These are phyloP conservation scores for Globisporangium parvum DNA, from an alignment of 352 stramenopile genomes.

Conservation along the genomic window DNA sequence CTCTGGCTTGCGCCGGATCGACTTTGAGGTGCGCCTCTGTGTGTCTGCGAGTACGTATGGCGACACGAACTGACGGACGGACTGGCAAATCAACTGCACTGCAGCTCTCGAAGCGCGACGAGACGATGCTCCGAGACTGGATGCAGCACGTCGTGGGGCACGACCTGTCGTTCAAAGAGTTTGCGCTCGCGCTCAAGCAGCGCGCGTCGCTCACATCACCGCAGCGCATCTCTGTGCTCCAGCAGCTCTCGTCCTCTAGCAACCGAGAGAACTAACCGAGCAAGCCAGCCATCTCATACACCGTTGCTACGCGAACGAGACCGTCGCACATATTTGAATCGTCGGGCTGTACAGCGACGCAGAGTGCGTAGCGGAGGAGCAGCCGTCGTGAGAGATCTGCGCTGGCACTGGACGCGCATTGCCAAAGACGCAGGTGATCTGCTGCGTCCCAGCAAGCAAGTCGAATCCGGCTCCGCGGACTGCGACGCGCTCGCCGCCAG, in stretches of 20 bases:
- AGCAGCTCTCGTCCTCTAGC: neutral
- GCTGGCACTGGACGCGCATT: conserved; percentile 3
- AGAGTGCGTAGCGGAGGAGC: too few species aligned
- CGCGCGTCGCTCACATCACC: conserved; percentile 41
- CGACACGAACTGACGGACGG: neutral
- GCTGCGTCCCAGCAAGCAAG: neutral
- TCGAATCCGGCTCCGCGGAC: conserved; percentile 20
- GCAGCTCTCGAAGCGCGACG: conserved; percentile 38
- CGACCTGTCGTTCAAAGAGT: conserved; percentile 53
- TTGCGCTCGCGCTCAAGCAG: conserved; percentile 47
- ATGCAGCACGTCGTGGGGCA: conserved; percentile 42
- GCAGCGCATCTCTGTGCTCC: conserved; percentile 35
- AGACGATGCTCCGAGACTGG: conserved; percentile 35
- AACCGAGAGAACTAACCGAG: neutral
- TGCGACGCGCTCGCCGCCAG: conserved; percentile 7
- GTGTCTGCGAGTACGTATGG: neutral
- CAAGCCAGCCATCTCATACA: neutral
- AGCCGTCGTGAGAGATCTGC: neutral
- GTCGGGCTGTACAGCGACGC: too few species aligned
- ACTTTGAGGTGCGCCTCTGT: conserved; percentile 26
- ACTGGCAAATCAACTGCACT: too few species aligned
- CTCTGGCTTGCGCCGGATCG: conserved; percentile 36
- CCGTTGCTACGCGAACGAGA: too few species aligned
- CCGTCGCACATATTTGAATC: too few species aligned
- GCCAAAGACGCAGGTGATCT: conserved; percentile 6